Conservation (phyloP, 2,329 filamentous ascomycete genomes). For the Aspergillus sp. region DNA sequence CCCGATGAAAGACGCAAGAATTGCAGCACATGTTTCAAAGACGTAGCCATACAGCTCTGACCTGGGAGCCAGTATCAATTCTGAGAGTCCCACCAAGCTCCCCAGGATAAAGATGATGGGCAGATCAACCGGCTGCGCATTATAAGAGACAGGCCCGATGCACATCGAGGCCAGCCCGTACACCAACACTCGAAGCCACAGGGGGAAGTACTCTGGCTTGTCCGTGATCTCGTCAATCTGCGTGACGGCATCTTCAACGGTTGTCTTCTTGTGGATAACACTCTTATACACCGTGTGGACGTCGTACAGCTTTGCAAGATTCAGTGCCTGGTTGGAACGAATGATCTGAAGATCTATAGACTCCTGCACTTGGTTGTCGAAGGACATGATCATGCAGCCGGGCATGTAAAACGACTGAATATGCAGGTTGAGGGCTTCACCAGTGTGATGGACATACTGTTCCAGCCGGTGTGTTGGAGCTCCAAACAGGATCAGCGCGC, state of each 20-base stretch:
- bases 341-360: slow-evolving; percentile 46
- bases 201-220: slow-evolving; percentile 52
- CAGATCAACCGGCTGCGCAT: slow-evolving; percentile 72
- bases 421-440: slow-evolving; percentile 80
- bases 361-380: slow-evolving; percentile 55
- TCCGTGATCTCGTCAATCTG: slow-evolving; percentile 39
- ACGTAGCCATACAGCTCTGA: slow-evolving; percentile 67
- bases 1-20: slow-evolving; percentile 66
- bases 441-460: slow-evolving; percentile 84
- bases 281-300: slow-evolving; percentile 47
- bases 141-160: slow-evolving; percentile 77
- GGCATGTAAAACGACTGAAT: slow-evolving; percentile 80
- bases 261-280: slow-evolving; percentile 43
- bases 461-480: slow-evolving; percentile 88
- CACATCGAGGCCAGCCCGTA: slow-evolving; percentile 73
- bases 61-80: slow-evolving; percentile 70
- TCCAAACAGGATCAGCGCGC: slow-evolving; percentile 82
- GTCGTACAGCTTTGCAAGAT: slow-evolving; percentile 42
- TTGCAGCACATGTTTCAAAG: slow-evolving; percentile 62
- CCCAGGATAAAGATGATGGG: slow-evolving; percentile 75
- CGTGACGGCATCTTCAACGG: slow-evolving; percentile 35
- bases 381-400: slow-evolving; percentile 58
- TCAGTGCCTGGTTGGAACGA: slow-evolving; percentile 39
- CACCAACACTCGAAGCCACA: slow-evolving; percentile 58
- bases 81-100: slow-evolving; percentile 68